A percentile compares a stretch with the other conserved stretches of the same genome.
Conservation (phyloP, 2,329 filamentous ascomycete species). For the Hypocrella siamensis region DNA sequence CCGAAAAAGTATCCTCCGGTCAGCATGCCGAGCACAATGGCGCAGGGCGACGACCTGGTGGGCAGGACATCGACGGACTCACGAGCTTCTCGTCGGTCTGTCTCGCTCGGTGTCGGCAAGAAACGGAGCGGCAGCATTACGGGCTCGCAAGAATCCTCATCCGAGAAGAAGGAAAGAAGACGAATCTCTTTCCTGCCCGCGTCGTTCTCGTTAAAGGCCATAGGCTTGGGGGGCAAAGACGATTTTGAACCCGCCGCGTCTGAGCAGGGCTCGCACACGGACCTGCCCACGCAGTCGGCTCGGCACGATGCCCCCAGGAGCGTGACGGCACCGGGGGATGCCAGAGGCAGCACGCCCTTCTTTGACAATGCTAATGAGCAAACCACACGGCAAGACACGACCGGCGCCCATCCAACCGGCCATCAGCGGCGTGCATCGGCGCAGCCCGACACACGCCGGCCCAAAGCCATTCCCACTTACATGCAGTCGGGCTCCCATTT, state of each 20-base stretch:
- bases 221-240: constrained; percentile 44
- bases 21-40: constrained; percentile 67
- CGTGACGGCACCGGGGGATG: constrained; percentile 19
- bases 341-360: constrained; percentile 19
- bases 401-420: constrained; percentile 19
- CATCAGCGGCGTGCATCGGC: constrained; percentile 26
- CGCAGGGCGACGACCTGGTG: constrained; percentile 35
- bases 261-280: constrained; percentile 33
- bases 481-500: constrained; percentile 27
- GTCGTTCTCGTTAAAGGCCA: constrained; percentile 48
- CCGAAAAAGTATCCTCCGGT: constrained; percentile 71
- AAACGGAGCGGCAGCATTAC: constrained; percentile 53
- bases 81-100: constrained; percentile 47
- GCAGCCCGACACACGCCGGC: constrained; percentile 21
- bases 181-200: constrained; percentile 57
- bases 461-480: constrained; percentile 29
- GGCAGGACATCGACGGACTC: constrained; percentile 55
- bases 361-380: constrained; percentile 24
- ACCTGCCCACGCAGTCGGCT: constrained; percentile 34
- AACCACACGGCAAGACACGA: constrained; percentile 17
- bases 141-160: constrained; percentile 38
- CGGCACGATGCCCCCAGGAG: constrained; percentile 13
- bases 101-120: constrained; percentile 52
- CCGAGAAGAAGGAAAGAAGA: constrained; percentile 42
- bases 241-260: constrained; percentile 21